These are phyloP conservation scores for Talaromyces sp. DNA, from an alignment of 2,329 filamentous ascomycete species.

Conservation along the genomic window DNA sequence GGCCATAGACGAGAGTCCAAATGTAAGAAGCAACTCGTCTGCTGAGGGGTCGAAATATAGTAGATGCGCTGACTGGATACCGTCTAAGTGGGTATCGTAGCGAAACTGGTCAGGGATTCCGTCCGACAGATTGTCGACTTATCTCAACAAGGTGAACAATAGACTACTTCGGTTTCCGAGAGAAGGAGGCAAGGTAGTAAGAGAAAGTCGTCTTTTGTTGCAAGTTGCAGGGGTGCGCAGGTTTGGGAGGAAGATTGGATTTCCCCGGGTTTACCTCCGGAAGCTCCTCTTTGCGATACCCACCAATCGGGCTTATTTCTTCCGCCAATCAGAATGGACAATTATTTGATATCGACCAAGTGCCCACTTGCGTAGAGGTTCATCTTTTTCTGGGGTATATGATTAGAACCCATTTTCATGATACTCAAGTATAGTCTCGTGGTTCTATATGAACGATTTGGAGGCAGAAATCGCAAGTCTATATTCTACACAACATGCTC, in stretches of 20 bases:
- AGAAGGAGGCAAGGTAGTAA: not conserved
- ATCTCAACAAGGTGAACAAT: too few species aligned
- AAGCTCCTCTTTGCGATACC: not conserved
- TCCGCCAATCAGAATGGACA: slow-evolving; percentile 5
- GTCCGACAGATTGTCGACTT: too few species aligned
- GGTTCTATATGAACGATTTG: not conserved
- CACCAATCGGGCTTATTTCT: slow-evolving; percentile 11
- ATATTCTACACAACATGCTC: not conserved
- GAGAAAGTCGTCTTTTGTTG: not conserved
- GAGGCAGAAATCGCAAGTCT: not conserved
- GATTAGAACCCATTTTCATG: too few species aligned
- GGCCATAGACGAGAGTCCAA: not conserved
- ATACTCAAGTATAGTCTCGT: not conserved
- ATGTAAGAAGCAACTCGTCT: not conserved
- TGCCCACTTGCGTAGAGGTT: not conserved
- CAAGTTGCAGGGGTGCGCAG: not conserved
- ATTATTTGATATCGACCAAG: not conserved
- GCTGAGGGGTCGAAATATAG: not conserved
- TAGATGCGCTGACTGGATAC: not conserved
- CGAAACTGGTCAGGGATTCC: not conserved
- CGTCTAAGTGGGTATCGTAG: not conserved
- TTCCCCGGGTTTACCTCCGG: slow-evolving; percentile 8
- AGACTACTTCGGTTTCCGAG: too few species aligned
- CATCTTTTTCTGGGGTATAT: not conserved
- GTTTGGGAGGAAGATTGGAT: not conserved